Base-by-base conservation (phyloP, 352 stramenopile species). In the Chrysophaeum taylorii region DNA sequence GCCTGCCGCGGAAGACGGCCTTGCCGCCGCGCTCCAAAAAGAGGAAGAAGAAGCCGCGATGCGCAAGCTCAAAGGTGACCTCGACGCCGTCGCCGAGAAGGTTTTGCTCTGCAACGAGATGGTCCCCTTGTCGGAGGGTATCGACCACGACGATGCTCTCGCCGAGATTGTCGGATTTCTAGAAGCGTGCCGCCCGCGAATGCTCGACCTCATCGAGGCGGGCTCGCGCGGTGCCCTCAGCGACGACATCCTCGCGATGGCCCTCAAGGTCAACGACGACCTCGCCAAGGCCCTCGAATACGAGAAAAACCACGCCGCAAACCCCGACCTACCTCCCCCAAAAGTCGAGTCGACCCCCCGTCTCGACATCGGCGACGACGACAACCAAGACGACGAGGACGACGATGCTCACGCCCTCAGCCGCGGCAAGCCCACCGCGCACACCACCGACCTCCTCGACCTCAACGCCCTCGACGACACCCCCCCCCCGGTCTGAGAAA, bases 131-230 rank as follows among this genome's bases (percentile, higher is more conserved):
- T 71, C 72, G 7, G 53, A 54, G 1, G 77, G 77, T 12, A 71
- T 82, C 1, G 62, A 76, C 0, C 54, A 79, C n/a, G 77, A 82
- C 42, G 72, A 83, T 25, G 68, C 72, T 23, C 57, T 83, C 27
- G 57, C 66, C 37, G 78, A 81, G 68, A 62, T 83, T 21, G 68
- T 83, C 21, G 78, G 78, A 0, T 83, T 83, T 57, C 62, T 83
- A 14, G 78, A 83, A 69, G 78, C 78, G 23, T 83, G 78, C 64
- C 42, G 68, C 25, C 77, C 78, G 52, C 72, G 78, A 29, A 71
- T 83, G 50, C 64, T 75, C 23, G 68, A 81, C 42, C 57, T 83
- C 5, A 69, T 83, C n/a, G 70, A 83, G 67, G 75, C 73, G 14
- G 77, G 77, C 36, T 70, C 76, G 41, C 60, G 69, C 31, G 76